A percentile compares a stretch with the other conserved stretches of the same genome.
These are phyloP conservation scores for Suillus occidentalis DNA, from an alignment of 768 basidiomycete species.

Conservation along the genomic window DNA sequence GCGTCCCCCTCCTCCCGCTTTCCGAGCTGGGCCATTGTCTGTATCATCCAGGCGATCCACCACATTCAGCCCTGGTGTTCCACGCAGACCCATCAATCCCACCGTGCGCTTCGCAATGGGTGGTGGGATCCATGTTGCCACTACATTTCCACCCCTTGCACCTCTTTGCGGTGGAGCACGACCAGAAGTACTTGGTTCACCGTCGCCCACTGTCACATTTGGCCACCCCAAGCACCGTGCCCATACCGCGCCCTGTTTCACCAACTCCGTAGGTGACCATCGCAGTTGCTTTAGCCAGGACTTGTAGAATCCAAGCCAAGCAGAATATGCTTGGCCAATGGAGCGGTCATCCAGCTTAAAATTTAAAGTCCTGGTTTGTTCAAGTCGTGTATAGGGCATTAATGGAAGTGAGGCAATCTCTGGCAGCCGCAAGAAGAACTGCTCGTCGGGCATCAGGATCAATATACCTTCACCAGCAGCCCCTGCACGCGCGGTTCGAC, in stretches of 20 bases:
- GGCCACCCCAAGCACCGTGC: slow-evolving; percentile 1
- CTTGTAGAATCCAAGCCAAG: slow-evolving; percentile 61
- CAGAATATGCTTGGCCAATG: slow-evolving; percentile 53
- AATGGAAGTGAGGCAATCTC: slow-evolving; percentile 44
- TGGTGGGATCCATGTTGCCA: slow-evolving; percentile 21
- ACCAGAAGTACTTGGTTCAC: background rate
- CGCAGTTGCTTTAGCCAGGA: slow-evolving; percentile 35
- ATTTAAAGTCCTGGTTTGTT: slow-evolving; percentile 25
- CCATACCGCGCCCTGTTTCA: slow-evolving; percentile 31
- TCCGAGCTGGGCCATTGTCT: background rate
- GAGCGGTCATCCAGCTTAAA: slow-evolving; percentile 34
- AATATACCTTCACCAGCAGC: slow-evolving; percentile 58
- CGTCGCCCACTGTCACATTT: background rate
- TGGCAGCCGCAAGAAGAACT: slow-evolving; percentile 43
- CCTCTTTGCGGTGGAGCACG: background rate
- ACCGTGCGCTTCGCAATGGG: slow-evolving; percentile 41
- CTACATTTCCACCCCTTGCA: background rate
- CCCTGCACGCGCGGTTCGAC: slow-evolving; percentile 76
- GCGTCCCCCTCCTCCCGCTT: background rate
- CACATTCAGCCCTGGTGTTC: slow-evolving; percentile 18
- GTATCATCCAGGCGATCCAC: slow-evolving; percentile 2
- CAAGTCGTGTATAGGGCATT: slow-evolving; percentile 27
- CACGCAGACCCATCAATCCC: slow-evolving; percentile 50
- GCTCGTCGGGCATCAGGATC: slow-evolving; percentile 52
- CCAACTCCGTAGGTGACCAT: slow-evolving; percentile 41